These are phyloP conservation scores for Pogostemon cablin DNA, from an alignment of 257 asterid genomes.

Conservation along the genomic window DNA sequence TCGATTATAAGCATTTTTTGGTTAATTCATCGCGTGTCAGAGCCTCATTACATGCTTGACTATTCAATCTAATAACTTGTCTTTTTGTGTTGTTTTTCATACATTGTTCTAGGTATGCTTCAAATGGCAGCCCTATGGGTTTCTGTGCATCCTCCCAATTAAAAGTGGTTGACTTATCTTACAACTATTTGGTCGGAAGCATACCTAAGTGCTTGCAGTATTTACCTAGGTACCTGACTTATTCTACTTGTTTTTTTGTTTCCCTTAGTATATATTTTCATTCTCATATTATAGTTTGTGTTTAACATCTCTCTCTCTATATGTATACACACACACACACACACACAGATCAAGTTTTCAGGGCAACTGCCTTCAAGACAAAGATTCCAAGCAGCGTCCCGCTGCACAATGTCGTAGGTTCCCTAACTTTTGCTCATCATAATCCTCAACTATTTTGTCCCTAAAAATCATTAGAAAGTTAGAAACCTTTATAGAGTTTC, in stretches of 20 bases:
- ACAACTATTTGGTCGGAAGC: conserved; percentile 71
- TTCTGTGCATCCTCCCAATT: conserved; percentile 70
- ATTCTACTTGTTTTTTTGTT: conserved; percentile 12
- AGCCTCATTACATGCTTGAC: conserved; percentile 17
- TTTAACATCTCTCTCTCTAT: conserved; percentile 19
- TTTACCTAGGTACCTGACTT: conserved; percentile 61
- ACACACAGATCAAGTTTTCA: conserved; percentile 48
- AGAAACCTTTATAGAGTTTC: conserved; percentile 1
- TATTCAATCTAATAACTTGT: conserved; percentile 9
- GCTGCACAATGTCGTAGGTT: conserved; percentile 54
- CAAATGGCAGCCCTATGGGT: conserved; percentile 55
- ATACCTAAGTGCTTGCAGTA: conserved; percentile 78
- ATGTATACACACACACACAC: not conserved
- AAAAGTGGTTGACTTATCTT: conserved; percentile 78
- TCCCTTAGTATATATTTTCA: conserved; percentile 11
- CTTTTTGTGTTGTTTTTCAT: conserved; percentile 17
- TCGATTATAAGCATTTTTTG: not conserved
- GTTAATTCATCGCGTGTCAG: conserved; percentile 1
- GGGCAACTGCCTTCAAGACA: conserved; percentile 64
- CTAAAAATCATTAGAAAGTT: not conserved
- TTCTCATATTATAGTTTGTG: not conserved
- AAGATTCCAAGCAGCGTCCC: conserved; percentile 56
- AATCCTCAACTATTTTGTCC: not conserved
- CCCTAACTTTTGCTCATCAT: conserved; percentile 7
- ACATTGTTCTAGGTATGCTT: conserved; percentile 51